Conservation (phyloP, 1,284 basidiomycete genomes). For the Fomitopsis pinicola region DNA sequence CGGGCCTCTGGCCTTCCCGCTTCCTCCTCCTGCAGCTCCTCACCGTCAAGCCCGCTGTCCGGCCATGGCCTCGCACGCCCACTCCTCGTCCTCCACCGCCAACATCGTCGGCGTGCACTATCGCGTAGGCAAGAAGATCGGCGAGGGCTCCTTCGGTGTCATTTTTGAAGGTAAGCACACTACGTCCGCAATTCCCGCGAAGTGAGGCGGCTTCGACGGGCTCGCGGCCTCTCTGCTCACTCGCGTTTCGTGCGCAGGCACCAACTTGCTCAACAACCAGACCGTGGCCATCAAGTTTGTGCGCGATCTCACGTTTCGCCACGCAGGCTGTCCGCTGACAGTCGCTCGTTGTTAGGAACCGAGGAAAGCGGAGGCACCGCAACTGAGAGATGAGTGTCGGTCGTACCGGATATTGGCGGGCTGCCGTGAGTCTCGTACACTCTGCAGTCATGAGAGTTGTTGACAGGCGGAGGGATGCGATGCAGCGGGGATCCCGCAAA, state of each 20-base stretch:
- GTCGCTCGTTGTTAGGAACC: constrained; percentile 63
- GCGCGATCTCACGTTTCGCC: constrained; percentile 30
- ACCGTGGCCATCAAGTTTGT: constrained; percentile 99
- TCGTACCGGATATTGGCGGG: constrained; percentile 94
- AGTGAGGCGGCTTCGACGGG: neutral
- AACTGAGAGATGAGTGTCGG: constrained; percentile 94
- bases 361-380: constrained; percentile 93
- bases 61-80: constrained; percentile 51
- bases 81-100: constrained; percentile 52
- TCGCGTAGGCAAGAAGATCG: constrained; percentile 81
- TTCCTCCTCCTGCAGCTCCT: constrained; percentile 18
- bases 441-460: neutral
- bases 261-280: constrained; percentile 92
- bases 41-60: constrained; percentile 29
- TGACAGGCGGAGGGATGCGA: neutral
- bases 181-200: constrained; percentile 5
- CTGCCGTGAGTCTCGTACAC: constrained; percentile 63
- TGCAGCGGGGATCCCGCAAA: constrained; percentile 86
- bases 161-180: constrained; percentile 82
- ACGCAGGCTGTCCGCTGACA: constrained; percentile 3
- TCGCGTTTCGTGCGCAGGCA: constrained; percentile 48
- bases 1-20: constrained; percentile 15
- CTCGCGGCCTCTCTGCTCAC: neutral
- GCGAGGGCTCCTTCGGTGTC: constrained; percentile 91
- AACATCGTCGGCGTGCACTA: constrained; percentile 79